phyloP scores from a whole-genome alignment of 805 yeast genomes.

The Wickerhamomyces ciferrii region DNA sequence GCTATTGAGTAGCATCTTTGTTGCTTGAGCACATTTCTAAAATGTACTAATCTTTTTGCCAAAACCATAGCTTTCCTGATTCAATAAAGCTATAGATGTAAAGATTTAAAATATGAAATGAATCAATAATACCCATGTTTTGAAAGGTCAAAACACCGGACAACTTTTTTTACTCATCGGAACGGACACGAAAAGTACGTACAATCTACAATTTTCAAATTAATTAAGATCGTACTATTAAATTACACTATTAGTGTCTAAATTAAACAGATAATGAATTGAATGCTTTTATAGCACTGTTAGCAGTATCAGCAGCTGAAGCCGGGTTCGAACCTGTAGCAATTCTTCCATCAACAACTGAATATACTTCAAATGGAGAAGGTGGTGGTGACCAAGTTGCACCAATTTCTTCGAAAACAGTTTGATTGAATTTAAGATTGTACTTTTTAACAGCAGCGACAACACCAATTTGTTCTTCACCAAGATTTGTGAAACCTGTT shows the following conservation, averaged over 20 bases:
- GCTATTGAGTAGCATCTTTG: background rate
- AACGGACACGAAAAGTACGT: background rate
- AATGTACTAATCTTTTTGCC: background rate
- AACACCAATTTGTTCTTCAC: constrained; percentile 33
- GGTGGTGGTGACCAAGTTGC: constrained; percentile 41
- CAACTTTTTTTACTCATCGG: background rate
- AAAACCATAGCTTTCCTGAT: background rate
- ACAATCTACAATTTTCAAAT: too few species aligned
- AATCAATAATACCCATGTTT: too few species aligned
- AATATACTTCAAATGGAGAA: constrained; percentile 46
- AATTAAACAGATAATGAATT: background rate
- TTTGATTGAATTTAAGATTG: constrained; percentile 32
- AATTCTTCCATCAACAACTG: constrained; percentile 50
- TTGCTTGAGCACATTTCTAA: background rate
- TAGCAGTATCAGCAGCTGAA: constrained; percentile 45
- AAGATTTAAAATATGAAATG: too few species aligned
- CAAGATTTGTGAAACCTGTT: constrained; percentile 54
- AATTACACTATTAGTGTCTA: background rate
- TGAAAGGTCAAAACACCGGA: background rate
- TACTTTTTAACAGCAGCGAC: constrained; percentile 18
- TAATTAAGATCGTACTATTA: background rate
- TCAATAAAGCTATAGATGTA: too few species aligned
- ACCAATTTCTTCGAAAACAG: constrained; percentile 31
- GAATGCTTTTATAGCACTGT: constrained; percentile 26
- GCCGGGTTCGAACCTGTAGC: constrained; percentile 68